Base-by-base conservation (phyloP, 805 yeast genomes). In the Cyberlindnera mycetangii region DNA sequence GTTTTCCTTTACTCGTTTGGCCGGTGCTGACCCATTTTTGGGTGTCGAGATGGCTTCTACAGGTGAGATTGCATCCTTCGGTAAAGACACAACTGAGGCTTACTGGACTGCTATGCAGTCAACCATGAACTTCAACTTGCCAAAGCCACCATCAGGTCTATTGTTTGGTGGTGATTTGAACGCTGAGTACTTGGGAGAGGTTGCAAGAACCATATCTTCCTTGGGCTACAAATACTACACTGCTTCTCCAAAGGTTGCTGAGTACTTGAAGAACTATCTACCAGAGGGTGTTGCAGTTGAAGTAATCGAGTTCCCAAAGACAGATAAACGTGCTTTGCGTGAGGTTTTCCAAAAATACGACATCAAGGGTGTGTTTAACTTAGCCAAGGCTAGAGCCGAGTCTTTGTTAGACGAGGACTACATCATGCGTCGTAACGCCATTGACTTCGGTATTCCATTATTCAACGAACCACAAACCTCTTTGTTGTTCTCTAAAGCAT, bases 1-100 rank as follows among this genome's bases (percentile, higher is more conserved):
- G 72, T 93, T 93, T 70, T 92, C 98, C 7, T 93, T 93, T 75
- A 90, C 98, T 32, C 83, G 99, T 73, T 76, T 93, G 61, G 97
- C 98, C 16, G 99, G 99, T 55, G 99, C 99, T 40, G 99, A 93
- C 68, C 99, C 99, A 52, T 90, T 87, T 77, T 76, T 93, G 63
- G 99, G 99, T 53, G 99, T 93, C 55, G 99, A 93, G 73, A 93
- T 93, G 99, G 84, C 98, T 7, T 90, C 98, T 11, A 93, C 99
- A 41, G 99, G 99, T 68, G 99, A 93, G 72, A 86, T 93, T 64
- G 99, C 99, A 24, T 87, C 97, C 65, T 93, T 93, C 64, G 99
- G 99, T 58, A 74, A 74, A 50, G 84, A 88, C 67, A 66, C 85
- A 51, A 59, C 76, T 45, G 98, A 93, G 69, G 96, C 98, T 28